Conservation (phyloP, 176 grass and related monocot genomes). For the Calamus simplicifolius region DNA sequence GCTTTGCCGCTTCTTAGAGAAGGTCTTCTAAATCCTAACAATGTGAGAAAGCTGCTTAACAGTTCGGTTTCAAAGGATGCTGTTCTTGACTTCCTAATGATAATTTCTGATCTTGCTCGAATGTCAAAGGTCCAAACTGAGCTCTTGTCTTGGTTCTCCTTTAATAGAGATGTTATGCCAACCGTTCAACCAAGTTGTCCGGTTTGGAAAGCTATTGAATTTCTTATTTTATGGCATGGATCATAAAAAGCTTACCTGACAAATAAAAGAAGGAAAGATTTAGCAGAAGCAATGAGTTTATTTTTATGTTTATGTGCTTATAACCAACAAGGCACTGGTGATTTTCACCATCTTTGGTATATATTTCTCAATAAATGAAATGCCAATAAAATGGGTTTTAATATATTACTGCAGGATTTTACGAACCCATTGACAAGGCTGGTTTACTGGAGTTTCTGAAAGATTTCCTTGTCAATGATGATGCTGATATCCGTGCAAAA, state of each 20-base stretch:
- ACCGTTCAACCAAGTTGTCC: no score
- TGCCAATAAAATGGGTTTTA: neutral
- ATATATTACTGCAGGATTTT: constrained; percentile 54
- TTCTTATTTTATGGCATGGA: no score
- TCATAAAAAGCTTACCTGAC: no score
- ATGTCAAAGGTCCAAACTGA: constrained; percentile 83
- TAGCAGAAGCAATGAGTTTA: no score
- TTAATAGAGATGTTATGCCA: no score
- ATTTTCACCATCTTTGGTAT: no score
- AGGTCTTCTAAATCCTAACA: constrained; percentile 65
- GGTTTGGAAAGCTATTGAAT: no score
- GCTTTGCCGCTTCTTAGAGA: constrained; percentile 71
- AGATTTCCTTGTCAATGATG: constrained; percentile 47
- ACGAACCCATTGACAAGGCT: constrained; percentile 69
- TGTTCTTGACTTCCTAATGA: constrained; percentile 94
- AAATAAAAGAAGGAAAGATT: no score
- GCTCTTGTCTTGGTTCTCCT: no score
- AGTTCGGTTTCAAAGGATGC: constrained; percentile 47
- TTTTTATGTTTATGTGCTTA: no score
- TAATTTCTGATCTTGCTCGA: constrained; percentile 92
- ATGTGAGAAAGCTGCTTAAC: constrained; percentile 49
- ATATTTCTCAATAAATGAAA: no score
- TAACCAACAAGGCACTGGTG: no score
- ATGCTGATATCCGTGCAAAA: constrained; percentile 92
- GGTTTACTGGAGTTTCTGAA: constrained; percentile 66